phyloP scores from a whole-genome alignment of 768 basidiomycete genomes.

The Amanita muscaria region DNA sequence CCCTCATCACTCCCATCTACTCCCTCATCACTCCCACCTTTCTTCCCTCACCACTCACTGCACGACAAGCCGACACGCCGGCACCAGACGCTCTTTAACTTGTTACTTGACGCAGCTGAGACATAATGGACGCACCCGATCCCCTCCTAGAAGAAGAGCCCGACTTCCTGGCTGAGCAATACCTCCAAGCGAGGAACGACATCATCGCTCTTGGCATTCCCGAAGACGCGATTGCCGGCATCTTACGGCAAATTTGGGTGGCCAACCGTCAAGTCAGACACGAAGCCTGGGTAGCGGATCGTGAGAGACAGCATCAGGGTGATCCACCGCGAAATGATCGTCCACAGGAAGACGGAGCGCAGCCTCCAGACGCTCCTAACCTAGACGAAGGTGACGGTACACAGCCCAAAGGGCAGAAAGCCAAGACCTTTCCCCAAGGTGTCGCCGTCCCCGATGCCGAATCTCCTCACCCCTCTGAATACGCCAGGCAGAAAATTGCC shows the following conservation, averaged over 20 bases:
- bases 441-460: neutral
- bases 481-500: constrained; percentile 3
- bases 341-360: neutral
- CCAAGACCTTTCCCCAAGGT: neutral
- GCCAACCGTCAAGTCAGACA: neutral
- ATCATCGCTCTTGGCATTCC: neutral
- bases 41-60: no score
- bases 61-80: neutral
- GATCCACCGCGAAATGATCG: neutral
- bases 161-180: neutral
- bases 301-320: neutral
- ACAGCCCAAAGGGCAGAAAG: neutral
- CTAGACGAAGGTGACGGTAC: neutral
- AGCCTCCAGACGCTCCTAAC: neutral
- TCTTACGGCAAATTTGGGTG: neutral
- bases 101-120: neutral
- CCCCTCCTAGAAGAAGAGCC: constrained; percentile 1
- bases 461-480: constrained; percentile 8
- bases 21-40: neutral
- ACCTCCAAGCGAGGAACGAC: neutral
- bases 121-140: neutral
- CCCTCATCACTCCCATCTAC: neutral
- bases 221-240: neutral
- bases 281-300: neutral
- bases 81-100: neutral